These are phyloP conservation scores for Silene conica DNA, from an alignment of 148 eudicot genomes.

Conservation along the genomic window DNA sequence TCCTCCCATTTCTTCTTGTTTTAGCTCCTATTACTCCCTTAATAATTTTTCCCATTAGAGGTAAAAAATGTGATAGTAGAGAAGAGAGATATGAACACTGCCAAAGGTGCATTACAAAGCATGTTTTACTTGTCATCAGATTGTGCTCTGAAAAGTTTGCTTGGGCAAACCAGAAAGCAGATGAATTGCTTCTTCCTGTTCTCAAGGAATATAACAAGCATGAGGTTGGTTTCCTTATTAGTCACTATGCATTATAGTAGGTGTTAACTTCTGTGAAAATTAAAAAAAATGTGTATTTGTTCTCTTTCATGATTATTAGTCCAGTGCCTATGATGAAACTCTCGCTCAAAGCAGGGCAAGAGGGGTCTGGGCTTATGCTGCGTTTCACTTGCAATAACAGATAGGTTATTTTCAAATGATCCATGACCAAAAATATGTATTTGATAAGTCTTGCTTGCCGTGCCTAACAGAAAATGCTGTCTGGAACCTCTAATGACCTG, in stretches of 20 bases:
- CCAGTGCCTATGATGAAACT: neutral
- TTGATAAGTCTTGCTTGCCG: neutral
- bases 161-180: conserved; percentile 79
- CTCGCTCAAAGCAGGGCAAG: neutral
- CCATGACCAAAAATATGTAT: neutral
- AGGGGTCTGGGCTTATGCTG: neutral
- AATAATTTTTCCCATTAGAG: no score
- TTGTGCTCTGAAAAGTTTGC: conserved; percentile 91
- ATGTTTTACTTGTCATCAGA: conserved; percentile 37
- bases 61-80: neutral
- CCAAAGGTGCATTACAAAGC: neutral
- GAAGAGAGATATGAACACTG: neutral
- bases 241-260: neutral
- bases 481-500: neutral
- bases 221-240: conserved; percentile 48
- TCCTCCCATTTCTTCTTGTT: no score
- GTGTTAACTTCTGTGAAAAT: neutral
- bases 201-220: conserved; percentile 87
- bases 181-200: conserved; percentile 85
- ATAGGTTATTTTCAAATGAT: neutral
- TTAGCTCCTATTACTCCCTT: no score
- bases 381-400: neutral
- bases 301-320: neutral
- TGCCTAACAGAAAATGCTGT: neutral
- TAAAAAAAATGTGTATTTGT: neutral